Conservation (phyloP, 139 green algal genomes). For the Ettlia oleoabundans region DNA sequence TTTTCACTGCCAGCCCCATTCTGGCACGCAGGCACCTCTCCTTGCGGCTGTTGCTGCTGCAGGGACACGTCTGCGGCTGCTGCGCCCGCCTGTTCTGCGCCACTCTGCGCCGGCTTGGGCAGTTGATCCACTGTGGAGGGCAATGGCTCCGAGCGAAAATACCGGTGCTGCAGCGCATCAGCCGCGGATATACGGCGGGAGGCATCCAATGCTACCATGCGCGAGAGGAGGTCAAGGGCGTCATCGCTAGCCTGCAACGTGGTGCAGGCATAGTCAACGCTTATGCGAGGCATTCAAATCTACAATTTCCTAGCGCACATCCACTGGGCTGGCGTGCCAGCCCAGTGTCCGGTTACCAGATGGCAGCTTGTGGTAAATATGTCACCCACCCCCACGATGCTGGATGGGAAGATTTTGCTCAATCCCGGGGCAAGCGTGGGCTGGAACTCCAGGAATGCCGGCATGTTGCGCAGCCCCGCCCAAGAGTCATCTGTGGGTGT, state of each 20-base stretch:
- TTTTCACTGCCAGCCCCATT: not conserved
- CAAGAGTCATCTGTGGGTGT: constrained; percentile 75
- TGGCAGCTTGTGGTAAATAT: too few relatives aligned
- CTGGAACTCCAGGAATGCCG: constrained; percentile 69
- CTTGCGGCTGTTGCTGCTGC: constrained; percentile 16
- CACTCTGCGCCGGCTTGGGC: constrained; percentile 44
- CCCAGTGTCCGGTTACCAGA: too few relatives aligned
- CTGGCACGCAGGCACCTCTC: not conserved
- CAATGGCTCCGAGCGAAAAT: constrained; percentile 66
- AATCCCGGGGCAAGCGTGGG: constrained; percentile 56
- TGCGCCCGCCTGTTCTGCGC: not conserved
- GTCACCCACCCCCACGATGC: constrained; percentile 6
- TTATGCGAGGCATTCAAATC: too few relatives aligned
- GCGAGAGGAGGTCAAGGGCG: constrained; percentile 64
- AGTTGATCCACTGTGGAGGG: constrained; percentile 62
- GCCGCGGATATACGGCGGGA: constrained; percentile 56
- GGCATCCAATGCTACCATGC: constrained; percentile 63
- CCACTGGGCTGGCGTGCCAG: too few relatives aligned
- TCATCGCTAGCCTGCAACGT: constrained; percentile 62
- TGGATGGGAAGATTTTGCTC: constrained; percentile 52
- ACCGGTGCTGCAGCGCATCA: constrained; percentile 78
- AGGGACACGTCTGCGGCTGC: not conserved
- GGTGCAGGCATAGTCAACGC: not conserved
- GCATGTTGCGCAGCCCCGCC: constrained; percentile 67
- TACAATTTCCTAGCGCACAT: too few relatives aligned